A percentile compares a stretch with the other conserved stretches of the same genome.
phyloP scores from a whole-genome alignment of 2,329 filamentous ascomycete genomes.

The Colletotrichum incanum region DNA sequence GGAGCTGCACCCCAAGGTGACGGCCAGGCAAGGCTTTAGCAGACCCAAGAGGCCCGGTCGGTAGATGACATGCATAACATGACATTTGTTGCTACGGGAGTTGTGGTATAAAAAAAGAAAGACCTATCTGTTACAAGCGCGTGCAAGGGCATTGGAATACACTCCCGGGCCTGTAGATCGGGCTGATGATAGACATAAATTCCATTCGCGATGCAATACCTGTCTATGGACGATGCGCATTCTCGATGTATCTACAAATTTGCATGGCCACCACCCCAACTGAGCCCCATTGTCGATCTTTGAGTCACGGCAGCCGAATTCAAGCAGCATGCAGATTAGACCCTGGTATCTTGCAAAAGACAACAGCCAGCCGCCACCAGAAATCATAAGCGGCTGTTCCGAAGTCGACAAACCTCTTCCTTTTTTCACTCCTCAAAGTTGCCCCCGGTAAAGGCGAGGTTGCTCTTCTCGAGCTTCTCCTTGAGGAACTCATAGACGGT shows the following conservation, averaged over 20 bases:
- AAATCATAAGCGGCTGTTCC: not conserved
- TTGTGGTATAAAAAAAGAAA: not conserved
- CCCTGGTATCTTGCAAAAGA: conserved; percentile 25
- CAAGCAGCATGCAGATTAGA: not conserved
- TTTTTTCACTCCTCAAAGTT: conserved; percentile 76
- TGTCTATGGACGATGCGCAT: conserved; percentile 4
- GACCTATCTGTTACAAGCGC: not conserved
- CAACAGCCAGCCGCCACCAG: not conserved
- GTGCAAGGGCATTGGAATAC: not conserved
- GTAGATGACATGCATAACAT: conserved; percentile 49
- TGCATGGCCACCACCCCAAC: not conserved
- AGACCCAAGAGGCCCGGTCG: conserved; percentile 85
- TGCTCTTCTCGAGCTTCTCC: conserved; percentile 79
- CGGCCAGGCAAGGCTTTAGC: conserved; percentile 79
- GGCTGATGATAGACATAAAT: conserved; percentile 32
- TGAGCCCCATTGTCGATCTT: not conserved
- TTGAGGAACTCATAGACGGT: conserved; percentile 86
- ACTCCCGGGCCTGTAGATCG: conserved; percentile 29
- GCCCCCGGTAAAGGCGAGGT: conserved; percentile 71
- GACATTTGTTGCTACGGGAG: not conserved
- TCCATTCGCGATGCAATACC: conserved; percentile 28
- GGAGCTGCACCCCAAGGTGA: conserved; percentile 78
- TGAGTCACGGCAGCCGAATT: not conserved
- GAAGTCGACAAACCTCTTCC: not conserved
- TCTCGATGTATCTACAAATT: conserved; percentile 19